Percentiles rank a stretch among this genome's conserved stretches.
phyloP scores from a whole-genome alignment of 2,329 filamentous ascomycete species.

The Phaeosphaeria sp. region DNA sequence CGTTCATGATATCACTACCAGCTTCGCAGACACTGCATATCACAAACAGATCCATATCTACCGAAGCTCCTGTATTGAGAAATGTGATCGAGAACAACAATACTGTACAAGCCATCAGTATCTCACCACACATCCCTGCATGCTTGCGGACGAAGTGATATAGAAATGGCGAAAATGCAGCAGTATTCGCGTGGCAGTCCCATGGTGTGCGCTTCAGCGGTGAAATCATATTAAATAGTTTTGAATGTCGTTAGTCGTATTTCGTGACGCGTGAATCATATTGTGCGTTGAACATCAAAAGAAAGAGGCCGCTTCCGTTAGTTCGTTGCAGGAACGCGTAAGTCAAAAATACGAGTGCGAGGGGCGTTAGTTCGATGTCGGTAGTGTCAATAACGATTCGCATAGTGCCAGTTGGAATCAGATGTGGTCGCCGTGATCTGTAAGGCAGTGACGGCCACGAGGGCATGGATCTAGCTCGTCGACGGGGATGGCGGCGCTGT shows the following conservation, averaged over 20 bases:
- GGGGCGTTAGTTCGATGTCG: constrained; percentile 12
- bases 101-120: constrained; percentile 29
- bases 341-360: constrained; percentile 31
- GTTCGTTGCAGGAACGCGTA: constrained; percentile 18
- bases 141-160: constrained; percentile 23
- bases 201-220: constrained; percentile 9
- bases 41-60: constrained; percentile 5
- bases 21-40: background rate
- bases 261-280: constrained; percentile 14
- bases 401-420: background rate
- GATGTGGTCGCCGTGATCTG: background rate
- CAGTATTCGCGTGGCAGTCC: constrained; percentile 16
- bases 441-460: background rate
- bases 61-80: constrained; percentile 20
- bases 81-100: constrained; percentile 15
- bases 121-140: constrained; percentile 24
- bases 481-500: constrained; percentile 46
- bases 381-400: constrained; percentile 3
- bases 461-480: constrained; percentile 23
- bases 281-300: constrained; percentile 2
- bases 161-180: constrained; percentile 20
- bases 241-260: constrained; percentile 25
- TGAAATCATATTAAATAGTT: constrained; percentile 19
- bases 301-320: constrained; percentile 9
- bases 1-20: background rate